phyloP scores from a whole-genome alignment of 768 basidiomycete genomes.

The Dacryopinax primogenitus region DNA sequence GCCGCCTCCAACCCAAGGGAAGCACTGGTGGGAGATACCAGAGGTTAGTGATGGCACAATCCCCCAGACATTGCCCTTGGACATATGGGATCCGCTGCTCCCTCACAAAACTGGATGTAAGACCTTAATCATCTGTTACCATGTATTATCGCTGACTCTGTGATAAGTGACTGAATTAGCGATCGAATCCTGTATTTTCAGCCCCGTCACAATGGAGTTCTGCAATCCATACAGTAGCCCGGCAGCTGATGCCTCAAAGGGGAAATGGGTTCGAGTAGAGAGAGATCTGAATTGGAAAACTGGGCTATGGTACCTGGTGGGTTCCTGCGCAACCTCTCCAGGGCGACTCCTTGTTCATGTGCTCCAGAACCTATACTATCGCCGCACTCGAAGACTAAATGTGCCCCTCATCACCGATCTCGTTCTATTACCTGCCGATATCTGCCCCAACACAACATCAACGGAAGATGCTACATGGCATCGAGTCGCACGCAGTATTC shows the following conservation, averaged over 20 bases:
- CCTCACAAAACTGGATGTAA: conserved; percentile 64
- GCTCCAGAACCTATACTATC: conserved; percentile 61
- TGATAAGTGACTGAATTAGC: conserved; percentile 68
- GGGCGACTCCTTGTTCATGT: conserved; percentile 3
- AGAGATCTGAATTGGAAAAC: conserved; percentile 58
- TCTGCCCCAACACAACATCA: conserved; percentile 28
- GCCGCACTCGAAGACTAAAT: conserved; percentile 71
- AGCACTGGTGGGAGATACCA: conserved; percentile 60
- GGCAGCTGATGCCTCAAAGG: conserved; percentile 24
- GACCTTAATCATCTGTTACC: conserved; percentile 22
- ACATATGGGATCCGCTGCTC: conserved; percentile 64
- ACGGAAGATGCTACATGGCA: conserved; percentile 37
- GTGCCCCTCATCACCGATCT: conserved; percentile 67
- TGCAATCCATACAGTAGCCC: conserved; percentile 56
- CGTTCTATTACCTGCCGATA: conserved; percentile 42
- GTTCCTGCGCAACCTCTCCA: conserved; percentile 19
- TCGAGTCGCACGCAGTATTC: conserved; percentile 47
- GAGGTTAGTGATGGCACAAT: conserved; percentile 30
- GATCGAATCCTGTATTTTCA: conserved; percentile 48
- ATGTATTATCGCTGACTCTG: not conserved
- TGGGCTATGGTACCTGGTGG: conserved; percentile 49
- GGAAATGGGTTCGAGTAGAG: conserved; percentile 80
- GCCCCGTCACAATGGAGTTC: conserved; percentile 44
- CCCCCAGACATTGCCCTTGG: conserved; percentile 60
- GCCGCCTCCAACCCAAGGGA: conserved; percentile 11